Percentiles rank a stretch among this genome's conserved stretches.
Evolutionary conservation across 805 yeast species (phyloP).

Genomic region (Monosporozyma solicola): DNA sequence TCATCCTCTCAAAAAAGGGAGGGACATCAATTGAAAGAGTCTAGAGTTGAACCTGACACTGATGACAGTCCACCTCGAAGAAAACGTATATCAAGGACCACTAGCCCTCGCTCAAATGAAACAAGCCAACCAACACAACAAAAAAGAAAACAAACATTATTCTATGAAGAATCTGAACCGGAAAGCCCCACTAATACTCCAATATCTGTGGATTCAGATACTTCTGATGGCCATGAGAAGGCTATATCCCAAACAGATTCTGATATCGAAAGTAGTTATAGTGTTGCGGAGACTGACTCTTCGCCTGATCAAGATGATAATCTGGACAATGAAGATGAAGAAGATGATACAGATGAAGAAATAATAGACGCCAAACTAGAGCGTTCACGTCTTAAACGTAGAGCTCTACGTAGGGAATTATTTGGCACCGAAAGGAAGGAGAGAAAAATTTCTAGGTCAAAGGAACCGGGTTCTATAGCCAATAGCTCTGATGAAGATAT

Average conservation of each 20-base stretch:
- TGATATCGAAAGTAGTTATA: not conserved
- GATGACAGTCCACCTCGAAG: not conserved
- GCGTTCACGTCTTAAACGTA: slow-evolving; percentile 2
- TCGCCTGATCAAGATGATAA: not conserved
- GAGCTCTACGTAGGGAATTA: slow-evolving; percentile 2
- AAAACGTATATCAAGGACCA: not conserved
- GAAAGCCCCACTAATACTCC: too few relatives aligned
- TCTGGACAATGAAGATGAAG: not conserved
- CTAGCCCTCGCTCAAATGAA: not conserved
- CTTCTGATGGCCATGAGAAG: not conserved
- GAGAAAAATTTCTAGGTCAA: not conserved
- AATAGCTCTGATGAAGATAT: not conserved
- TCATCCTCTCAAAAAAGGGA: not conserved
- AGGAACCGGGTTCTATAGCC: too few relatives aligned
- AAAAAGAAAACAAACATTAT: not conserved
- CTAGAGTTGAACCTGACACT: not conserved
- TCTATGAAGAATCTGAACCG: not conserved
- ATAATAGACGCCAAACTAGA: slow-evolving; percentile 5
- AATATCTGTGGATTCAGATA: not conserved
- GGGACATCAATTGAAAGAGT: not conserved
- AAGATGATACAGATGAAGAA: not conserved
- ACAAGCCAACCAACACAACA: not conserved
- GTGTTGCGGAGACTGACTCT: not conserved
- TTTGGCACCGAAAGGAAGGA: not conserved
- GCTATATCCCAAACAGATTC: not conserved